phyloP scores from a whole-genome alignment of 768 basidiomycete species.

The Harrya chromipes region DNA sequence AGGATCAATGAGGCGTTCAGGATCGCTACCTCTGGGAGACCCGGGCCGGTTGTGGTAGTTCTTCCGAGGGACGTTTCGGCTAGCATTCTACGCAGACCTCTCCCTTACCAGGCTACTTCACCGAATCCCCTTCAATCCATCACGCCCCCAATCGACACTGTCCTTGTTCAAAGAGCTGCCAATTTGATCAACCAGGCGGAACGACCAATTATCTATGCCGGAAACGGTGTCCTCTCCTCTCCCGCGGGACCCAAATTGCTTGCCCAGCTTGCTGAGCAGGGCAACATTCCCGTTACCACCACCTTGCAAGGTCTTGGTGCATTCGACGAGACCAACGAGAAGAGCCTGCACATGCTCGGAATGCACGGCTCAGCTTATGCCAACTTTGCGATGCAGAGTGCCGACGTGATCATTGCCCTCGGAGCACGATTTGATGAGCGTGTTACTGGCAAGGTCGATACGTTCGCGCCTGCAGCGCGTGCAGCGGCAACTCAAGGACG shows the following conservation, averaged over 20 bases:
- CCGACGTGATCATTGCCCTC: constrained; percentile 96
- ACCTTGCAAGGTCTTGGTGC: constrained; percentile 95
- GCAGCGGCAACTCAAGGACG: constrained; percentile 81
- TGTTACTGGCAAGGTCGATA: constrained; percentile 86
- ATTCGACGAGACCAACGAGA: constrained; percentile 87
- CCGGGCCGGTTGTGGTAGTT: constrained; percentile 97
- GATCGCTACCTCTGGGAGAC: constrained; percentile 95
- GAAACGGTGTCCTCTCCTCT: constrained; percentile 83
- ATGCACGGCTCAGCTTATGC: constrained; percentile 99
- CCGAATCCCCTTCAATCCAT: constrained; percentile 70
- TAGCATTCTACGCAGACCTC: constrained; percentile 76
- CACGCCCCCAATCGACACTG: constrained; percentile 57
- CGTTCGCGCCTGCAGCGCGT: constrained; percentile 88
- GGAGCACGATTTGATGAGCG: constrained; percentile 98
- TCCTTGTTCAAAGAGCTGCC: constrained; percentile 79
- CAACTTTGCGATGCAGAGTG: constrained; percentile 96
- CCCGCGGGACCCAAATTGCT: constrained; percentile 81
- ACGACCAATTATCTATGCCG: constrained; percentile 89
- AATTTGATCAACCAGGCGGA: constrained; percentile 89
- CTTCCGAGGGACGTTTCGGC: constrained; percentile 98
- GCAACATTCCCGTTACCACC: constrained; percentile 96
- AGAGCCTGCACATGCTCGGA: constrained; percentile 94
- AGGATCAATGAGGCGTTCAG: constrained; percentile 99
- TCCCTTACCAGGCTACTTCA: constrained; percentile 83
- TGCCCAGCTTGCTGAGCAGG: constrained; percentile 69